Percentiles rank a stretch among this genome's conserved stretches.
Evolutionary conservation across 1,284 basidiomycete genomes (phyloP).

Genomic region (Tilletia indica): DNA sequence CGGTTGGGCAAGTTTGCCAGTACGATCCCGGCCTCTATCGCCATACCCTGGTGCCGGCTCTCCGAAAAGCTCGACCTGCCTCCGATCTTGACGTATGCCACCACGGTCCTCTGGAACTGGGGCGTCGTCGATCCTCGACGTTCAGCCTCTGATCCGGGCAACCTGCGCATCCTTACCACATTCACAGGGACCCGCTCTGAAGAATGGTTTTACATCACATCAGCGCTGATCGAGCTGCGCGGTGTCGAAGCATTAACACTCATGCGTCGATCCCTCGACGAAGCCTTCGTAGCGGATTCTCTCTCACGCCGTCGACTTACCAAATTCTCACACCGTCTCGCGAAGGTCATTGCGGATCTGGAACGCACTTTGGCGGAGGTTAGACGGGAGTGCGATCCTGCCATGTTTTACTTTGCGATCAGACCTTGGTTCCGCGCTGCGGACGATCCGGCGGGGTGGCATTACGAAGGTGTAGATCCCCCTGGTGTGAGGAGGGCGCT

Average conservation of each 20-base stretch:
- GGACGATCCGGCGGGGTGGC: constrained; percentile 73
- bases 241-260: constrained; percentile 80
- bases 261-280: constrained; percentile 86
- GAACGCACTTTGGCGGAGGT: constrained; percentile 57
- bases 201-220: constrained; percentile 82
- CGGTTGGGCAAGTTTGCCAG: constrained; percentile 52
- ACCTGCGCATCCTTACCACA: constrained; percentile 62
- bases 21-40: constrained; percentile 70
- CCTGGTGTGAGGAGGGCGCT: constrained; percentile 61
- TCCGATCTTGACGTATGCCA: constrained; percentile 87
- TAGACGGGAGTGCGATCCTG: constrained; percentile 72
- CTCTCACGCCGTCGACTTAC: constrained; percentile 63
- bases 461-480: constrained; percentile 72
- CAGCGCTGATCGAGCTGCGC: constrained; percentile 84
- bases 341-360: constrained; percentile 64
- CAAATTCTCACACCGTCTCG: constrained; percentile 68
- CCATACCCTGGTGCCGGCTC: constrained; percentile 69
- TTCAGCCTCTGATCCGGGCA: constrained; percentile 44
- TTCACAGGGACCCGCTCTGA: constrained; percentile 85
- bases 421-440: constrained; percentile 89
- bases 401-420: constrained; percentile 77
- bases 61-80: constrained; percentile 77
- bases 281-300: constrained; percentile 81
- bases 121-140: constrained; percentile 52
- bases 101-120: constrained; percentile 93